Conservation (phyloP, 805 yeast genomes). For the Kluyveromyces nonfermentans region DNA sequence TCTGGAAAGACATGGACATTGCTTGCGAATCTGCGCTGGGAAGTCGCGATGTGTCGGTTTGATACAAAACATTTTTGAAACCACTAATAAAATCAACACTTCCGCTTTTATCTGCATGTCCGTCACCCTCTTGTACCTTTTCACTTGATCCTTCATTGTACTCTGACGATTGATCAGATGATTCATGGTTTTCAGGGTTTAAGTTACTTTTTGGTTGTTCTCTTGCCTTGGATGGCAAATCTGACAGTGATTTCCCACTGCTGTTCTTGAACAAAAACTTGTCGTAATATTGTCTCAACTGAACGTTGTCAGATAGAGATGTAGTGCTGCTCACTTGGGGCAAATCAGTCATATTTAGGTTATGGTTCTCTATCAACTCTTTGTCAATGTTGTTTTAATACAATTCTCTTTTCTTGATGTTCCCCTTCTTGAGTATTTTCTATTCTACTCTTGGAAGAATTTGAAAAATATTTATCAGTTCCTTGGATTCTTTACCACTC, state of each 20-base stretch:
- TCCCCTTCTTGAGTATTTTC: constrained; percentile 7
- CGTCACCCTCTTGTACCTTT: constrained; percentile 1
- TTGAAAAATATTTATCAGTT: no score
- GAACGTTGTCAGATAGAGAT: constrained; percentile 27
- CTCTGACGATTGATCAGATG: neutral
- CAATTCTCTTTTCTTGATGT: neutral
- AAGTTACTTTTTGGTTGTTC: constrained; percentile 2
- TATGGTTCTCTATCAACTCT: neutral
- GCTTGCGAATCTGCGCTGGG: neutral
- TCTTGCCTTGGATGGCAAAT: constrained; percentile 19
- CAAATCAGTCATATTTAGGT: constrained; percentile 14
- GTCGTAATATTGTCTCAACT: constrained; percentile 27
- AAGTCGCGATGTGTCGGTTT: neutral
- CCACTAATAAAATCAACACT: constrained; percentile 23
- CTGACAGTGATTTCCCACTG: constrained; percentile 27
- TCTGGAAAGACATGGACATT: neutral
- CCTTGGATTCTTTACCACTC: constrained; percentile 2
- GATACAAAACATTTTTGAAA: constrained; percentile 9
- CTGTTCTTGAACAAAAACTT: constrained; percentile 25
- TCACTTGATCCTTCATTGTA: neutral
- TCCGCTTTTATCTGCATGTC: neutral
- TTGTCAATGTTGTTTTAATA: neutral
- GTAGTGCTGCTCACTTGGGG: constrained; percentile 29
- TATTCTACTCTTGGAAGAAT: no score
- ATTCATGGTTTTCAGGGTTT: neutral